These are phyloP conservation scores for Escovopsis sp. DNA, from an alignment of 2,329 filamentous ascomycete genomes.

Conservation along the genomic window DNA sequence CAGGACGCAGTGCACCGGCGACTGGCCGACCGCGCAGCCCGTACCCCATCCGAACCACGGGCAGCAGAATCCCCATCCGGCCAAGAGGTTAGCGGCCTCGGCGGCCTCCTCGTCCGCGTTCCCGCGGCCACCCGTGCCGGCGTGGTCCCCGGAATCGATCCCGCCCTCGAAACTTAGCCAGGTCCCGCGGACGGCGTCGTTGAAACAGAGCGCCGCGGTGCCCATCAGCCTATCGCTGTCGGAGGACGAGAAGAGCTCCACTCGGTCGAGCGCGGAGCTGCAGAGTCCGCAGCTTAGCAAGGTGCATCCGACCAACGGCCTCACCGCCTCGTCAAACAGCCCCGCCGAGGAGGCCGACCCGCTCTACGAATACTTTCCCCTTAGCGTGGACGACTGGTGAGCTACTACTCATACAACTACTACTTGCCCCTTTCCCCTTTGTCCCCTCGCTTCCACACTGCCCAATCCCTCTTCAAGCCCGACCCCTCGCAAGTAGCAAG, in stretches of 20 bases:
- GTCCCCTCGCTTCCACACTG: no score
- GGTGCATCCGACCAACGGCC: constrained; percentile 17
- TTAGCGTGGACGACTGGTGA: constrained; percentile 77
- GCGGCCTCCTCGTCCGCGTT: constrained; percentile 21
- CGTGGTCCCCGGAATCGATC: constrained; percentile 26
- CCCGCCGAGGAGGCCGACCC: constrained; percentile 65
- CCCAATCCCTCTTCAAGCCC: no score
- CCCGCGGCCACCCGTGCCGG: constrained; percentile 37
- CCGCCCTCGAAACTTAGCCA: constrained; percentile 8
- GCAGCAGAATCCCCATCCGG: constrained; percentile 29
- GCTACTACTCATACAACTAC: constrained; percentile 4
- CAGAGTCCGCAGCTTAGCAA: constrained; percentile 36
- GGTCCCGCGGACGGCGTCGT: constrained; percentile 9
- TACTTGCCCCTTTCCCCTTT: no score
- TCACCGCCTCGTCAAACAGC: constrained; percentile 33
- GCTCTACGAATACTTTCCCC: constrained; percentile 87
- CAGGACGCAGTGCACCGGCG: constrained; percentile 18
- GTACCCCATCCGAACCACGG: constrained; percentile 16
- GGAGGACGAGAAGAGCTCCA: constrained; percentile 44
- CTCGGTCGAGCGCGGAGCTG: constrained; percentile 32
- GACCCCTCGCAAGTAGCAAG: no score
- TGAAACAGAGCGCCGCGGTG: constrained; percentile 15
- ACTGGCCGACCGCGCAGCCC: constrained; percentile 30
- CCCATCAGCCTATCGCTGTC: constrained; percentile 41
- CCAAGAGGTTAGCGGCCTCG: constrained; percentile 38